Base-by-base conservation (phyloP, 2,329 filamentous ascomycete species). In the Sarocladiaceae sp. region DNA sequence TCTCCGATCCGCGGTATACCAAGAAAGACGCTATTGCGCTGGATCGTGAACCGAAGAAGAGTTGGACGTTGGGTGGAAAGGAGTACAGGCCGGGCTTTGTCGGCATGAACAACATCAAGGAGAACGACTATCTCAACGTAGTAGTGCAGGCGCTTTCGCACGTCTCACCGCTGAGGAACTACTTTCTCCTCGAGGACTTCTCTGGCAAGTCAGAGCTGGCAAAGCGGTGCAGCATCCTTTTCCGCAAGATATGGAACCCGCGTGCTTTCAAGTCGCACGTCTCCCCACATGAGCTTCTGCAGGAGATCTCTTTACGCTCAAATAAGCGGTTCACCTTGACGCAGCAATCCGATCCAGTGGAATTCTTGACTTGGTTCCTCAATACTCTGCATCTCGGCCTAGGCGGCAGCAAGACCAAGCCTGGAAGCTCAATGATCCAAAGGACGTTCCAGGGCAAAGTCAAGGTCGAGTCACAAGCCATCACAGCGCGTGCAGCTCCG, bases 31-130 rank as follows among this genome's bases (percentile, higher is more conserved):
- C 97, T 24, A 74, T 80, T 56, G 80, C 80, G 55, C 69, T 97
- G 52, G 93, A 97, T 66, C 78, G 81, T 44, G 69, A 71, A 44
- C 73, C 74, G 57, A 73, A 53, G 26, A 55, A 70, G 15, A 78
- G 80, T 34, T 89, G 83, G 76, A 91, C 95, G 56, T 74, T 97
- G 33, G 73, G 74, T 41, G 88, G 88, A 50, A 87, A 85, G 64
- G 81, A 85, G 60, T 98, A 98, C 66, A 83, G 83, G 52, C 93
- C 93, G 16, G 91, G 93, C 5, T 98, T 90, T 61, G 88, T 98
- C 49, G 93, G 93, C 53, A 94, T 98, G 87, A 98, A 98, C 74
- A 98, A 98, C 67, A 96, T 98, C 74, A 98, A 98, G 66, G 88
- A 93, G 47, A 98, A 98, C 67, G 93, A 98, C 70, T 98, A 98